Evolutionary conservation across 2,329 filamentous ascomycete species (phyloP).

Genomic region (Bipolaris victoriae): DNA sequence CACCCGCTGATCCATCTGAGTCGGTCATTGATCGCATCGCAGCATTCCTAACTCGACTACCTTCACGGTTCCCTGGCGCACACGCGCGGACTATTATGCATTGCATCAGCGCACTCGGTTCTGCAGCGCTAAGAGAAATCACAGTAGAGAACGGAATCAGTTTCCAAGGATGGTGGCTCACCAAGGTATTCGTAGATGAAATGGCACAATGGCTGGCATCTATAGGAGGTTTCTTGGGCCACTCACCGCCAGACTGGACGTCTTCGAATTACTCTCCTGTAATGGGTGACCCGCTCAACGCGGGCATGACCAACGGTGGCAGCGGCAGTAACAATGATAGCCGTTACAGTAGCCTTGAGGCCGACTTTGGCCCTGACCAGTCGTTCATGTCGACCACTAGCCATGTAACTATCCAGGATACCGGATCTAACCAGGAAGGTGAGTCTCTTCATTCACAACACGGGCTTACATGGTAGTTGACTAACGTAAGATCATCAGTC

Average conservation of each 20-base stretch:
- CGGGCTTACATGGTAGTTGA: constrained; percentile 33
- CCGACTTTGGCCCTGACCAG: constrained; percentile 44
- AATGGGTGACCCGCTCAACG: constrained; percentile 39
- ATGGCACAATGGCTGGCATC: constrained; percentile 91
- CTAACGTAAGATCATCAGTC: constrained; percentile 46
- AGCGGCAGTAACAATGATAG: constrained; percentile 49
- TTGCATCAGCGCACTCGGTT: constrained; percentile 76
- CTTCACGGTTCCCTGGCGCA: constrained; percentile 74
- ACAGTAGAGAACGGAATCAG: constrained; percentile 79
- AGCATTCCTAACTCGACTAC: constrained; percentile 71
- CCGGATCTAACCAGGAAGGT: constrained; percentile 39
- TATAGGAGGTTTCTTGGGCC: constrained; percentile 82
- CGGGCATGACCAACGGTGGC: constrained; percentile 41
- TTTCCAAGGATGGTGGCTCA: constrained; percentile 93
- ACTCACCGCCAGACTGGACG: constrained; percentile 44
- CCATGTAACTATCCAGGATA: constrained; percentile 32
- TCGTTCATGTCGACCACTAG: constrained; percentile 42
- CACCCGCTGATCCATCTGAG: constrained; percentile 38
- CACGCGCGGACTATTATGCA: constrained; percentile 75
- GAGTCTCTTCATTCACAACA: constrained; percentile 23
- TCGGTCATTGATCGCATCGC: constrained; percentile 80
- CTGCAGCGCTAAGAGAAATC: constrained; percentile 78
- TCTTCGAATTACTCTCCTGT: constrained; percentile 37
- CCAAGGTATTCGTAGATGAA: constrained; percentile 94
- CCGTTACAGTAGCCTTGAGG: constrained; percentile 48